Evolutionary conservation across 495 filamentous ascomycete species (phyloP).

Genomic region (Apodospora peruviana): DNA sequence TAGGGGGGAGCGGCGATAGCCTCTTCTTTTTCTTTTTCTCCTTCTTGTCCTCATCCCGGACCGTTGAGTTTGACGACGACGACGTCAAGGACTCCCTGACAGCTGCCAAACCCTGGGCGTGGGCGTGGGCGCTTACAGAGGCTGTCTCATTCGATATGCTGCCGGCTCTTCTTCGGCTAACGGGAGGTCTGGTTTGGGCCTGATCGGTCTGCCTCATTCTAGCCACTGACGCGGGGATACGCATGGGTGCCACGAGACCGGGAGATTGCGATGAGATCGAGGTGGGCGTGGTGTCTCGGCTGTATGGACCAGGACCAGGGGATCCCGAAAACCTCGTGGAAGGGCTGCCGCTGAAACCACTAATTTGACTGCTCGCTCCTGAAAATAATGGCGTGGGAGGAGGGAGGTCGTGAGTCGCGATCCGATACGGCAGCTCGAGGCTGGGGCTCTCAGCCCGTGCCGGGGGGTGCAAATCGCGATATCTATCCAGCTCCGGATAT

Average conservation of each 20-base stretch:
- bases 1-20: constrained; percentile 48
- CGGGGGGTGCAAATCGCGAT: constrained; percentile 33
- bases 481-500: constrained; percentile 52
- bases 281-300: constrained; percentile 88
- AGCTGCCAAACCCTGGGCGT: constrained; percentile 53
- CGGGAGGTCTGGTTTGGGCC: constrained; percentile 60
- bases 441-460: constrained; percentile 19
- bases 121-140: constrained; percentile 40
- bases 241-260: constrained; percentile 56
- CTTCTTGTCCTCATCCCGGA: constrained; percentile 42
- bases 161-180: constrained; percentile 54
- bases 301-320: constrained; percentile 73
- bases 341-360: constrained; percentile 68
- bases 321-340: constrained; percentile 94
- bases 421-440: constrained; percentile 36
- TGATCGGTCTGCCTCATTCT: constrained; percentile 55
- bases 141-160: constrained; percentile 48
- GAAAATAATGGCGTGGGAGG: constrained; percentile 61
- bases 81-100: constrained; percentile 59
- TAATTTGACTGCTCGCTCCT: constrained; percentile 45
- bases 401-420: constrained; percentile 56
- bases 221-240: constrained; percentile 43
- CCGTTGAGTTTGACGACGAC: constrained; percentile 54
- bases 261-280: constrained; percentile 95
- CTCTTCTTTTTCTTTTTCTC: constrained; percentile 40